phyloP scores from a whole-genome alignment of 805 yeast genomes.

The Lachancea sp. region DNA sequence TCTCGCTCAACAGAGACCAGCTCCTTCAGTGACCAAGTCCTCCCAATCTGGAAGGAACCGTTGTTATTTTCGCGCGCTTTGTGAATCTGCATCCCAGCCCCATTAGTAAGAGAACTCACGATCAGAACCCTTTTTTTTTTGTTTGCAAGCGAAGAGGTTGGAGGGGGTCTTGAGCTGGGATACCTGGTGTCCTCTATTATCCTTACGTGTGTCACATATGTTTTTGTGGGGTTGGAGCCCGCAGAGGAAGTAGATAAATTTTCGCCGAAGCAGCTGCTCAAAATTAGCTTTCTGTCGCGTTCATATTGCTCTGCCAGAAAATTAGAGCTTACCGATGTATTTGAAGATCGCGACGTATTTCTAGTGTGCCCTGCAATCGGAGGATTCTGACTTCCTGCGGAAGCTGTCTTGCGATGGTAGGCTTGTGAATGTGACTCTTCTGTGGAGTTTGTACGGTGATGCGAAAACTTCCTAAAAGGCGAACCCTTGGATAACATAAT shows the following conservation, averaged over 20 bases:
- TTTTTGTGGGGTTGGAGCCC: conserved; percentile 35
- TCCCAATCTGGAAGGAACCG: conserved; percentile 77
- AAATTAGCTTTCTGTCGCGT: conserved; percentile 44
- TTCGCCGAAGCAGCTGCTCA: conserved; percentile 43
- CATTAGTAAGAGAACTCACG: conserved; percentile 45
- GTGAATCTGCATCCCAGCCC: conserved; percentile 66
- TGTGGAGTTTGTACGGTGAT: conserved; percentile 30
- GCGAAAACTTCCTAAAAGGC: conserved; percentile 33
- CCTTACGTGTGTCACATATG: conserved; percentile 70
- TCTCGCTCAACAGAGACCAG: conserved; percentile 53
- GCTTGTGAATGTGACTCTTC: conserved; percentile 20
- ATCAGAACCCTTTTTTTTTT: conserved; percentile 57
- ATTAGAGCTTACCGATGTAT: conserved; percentile 28
- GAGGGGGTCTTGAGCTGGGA: conserved; percentile 65
- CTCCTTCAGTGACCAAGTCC: conserved; percentile 85
- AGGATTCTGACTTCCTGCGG: conserved; percentile 18
- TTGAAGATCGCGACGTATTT: conserved; percentile 31
- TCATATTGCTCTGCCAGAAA: conserved; percentile 53
- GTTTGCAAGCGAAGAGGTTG: conserved; percentile 38
- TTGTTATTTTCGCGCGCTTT: conserved; percentile 79
- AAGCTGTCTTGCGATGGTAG: conserved; percentile 19
- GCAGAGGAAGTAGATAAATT: conserved; percentile 36
- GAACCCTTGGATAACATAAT: conserved; percentile 32
- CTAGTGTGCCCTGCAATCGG: conserved; percentile 32
- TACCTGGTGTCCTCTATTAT: conserved; percentile 67